Conservation (phyloP, 1,139 yeast genomes). For the Candida sanyaensis region DNA sequence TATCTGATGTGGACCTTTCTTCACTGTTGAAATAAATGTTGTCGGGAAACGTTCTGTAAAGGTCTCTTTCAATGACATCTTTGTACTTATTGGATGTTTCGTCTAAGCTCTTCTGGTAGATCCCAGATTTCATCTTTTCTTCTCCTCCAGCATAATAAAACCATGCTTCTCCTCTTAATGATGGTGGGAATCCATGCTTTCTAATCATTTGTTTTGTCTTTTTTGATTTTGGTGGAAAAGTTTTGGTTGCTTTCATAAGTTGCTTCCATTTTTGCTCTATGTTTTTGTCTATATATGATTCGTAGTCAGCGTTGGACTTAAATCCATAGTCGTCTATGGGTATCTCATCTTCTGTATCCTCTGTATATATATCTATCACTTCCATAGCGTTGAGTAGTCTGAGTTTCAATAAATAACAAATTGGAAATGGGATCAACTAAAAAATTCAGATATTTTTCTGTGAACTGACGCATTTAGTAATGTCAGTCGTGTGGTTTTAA, state of each 20-base stretch:
- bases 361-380: constrained; percentile 1
- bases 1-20: neutral
- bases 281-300: neutral
- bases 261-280: constrained; percentile 2
- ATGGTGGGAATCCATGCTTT: constrained; percentile 86
- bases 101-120: constrained; percentile 66
- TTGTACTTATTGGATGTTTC: constrained; percentile 71
- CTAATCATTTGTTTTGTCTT: constrained; percentile 81
- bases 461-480: too few relatives aligned
- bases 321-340: neutral
- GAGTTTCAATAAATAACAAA: too few relatives aligned
- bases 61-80: constrained; percentile 90
- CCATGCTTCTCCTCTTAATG: constrained; percentile 98
- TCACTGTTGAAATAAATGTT: constrained; percentile 64
- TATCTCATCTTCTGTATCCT: neutral
- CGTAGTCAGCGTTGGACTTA: neutral
- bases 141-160: constrained; percentile 93
- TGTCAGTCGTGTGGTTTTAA: too few relatives aligned
- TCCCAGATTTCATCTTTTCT: constrained; percentile 70
- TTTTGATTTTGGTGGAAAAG: constrained; percentile 85
- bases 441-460: too few relatives aligned
- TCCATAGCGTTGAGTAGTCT: neutral
- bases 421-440: too few relatives aligned
- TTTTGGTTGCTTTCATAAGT: constrained; percentile 7
- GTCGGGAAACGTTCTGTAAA: constrained; percentile 93